A percentile compares a stretch with the other conserved stretches of the same genome.
Conservation (phyloP, 2,329 filamentous ascomycete species). For the Aspergillus nomiae region DNA sequence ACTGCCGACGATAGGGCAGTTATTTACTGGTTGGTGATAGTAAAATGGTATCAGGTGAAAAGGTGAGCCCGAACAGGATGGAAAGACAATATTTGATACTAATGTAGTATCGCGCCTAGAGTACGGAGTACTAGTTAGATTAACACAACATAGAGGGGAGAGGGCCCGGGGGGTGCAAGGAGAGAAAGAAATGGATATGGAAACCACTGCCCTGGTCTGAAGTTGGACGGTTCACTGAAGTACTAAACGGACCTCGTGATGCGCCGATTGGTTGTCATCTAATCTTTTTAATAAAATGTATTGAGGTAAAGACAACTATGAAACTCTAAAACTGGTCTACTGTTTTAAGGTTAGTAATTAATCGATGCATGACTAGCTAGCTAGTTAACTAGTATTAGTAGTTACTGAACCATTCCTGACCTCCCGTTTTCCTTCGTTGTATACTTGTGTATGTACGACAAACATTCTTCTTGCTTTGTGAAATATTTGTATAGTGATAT, state of each 20-base stretch:
- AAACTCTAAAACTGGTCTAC: neutral
- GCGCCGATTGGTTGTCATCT: slow-evolving; percentile 22
- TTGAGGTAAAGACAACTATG: neutral
- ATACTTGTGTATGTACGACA: neutral
- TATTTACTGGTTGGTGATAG: neutral
- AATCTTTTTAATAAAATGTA: neutral
- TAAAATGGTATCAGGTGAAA: neutral
- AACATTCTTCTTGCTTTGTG: neutral
- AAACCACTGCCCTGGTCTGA: too few species aligned
- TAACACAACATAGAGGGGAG: too few species aligned
- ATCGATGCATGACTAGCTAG: too few species aligned
- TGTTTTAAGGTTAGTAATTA: too few species aligned
- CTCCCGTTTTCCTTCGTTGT: too few species aligned
- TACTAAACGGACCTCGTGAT: slow-evolving; percentile 15
- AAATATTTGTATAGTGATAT: neutral
- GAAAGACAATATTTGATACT: neutral
- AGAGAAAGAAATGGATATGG: too few species aligned
- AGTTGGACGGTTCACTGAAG: too few species aligned
- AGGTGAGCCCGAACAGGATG: neutral
- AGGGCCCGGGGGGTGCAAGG: too few species aligned
- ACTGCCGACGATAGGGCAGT: neutral
- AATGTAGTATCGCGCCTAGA: neutral
- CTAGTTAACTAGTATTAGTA: too few species aligned
- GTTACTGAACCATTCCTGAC: too few species aligned
- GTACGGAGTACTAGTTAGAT: too few species aligned